Conservation (phyloP, 148 eudicot genomes). For the Spergularia bocconei region DNA sequence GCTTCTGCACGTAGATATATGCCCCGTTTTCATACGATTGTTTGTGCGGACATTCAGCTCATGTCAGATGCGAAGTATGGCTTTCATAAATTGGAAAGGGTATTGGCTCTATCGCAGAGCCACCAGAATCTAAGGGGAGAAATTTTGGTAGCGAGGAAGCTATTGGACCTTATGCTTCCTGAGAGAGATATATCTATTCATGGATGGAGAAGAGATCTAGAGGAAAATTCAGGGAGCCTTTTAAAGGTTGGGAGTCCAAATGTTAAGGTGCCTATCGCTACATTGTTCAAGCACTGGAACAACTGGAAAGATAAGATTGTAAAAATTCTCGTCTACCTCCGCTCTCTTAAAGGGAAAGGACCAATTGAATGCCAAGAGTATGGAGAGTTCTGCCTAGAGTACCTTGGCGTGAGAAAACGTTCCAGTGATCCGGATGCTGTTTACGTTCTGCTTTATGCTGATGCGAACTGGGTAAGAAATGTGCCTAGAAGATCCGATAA, state of each 20-base stretch:
- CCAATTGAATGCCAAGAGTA: background rate
- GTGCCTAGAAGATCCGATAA: constrained; percentile 4
- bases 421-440: background rate
- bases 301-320: constrained; percentile 13
- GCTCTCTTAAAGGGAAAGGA: constrained; percentile 1
- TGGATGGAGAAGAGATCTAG: background rate
- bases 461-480: constrained; percentile 24
- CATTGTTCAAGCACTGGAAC: constrained; percentile 20
- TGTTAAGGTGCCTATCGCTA: background rate
- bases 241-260: background rate
- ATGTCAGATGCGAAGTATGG: background rate
- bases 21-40: constrained; percentile 17
- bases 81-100: constrained; percentile 25
- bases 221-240: background rate
- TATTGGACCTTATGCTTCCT: constrained; percentile 17
- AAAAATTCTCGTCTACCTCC: constrained; percentile 6
- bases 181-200: constrained; percentile 5
- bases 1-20: constrained; percentile 22
- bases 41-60: constrained; percentile 24
- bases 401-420: constrained; percentile 26
- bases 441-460: constrained; percentile 19
- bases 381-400: constrained; percentile 21
- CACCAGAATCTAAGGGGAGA: constrained; percentile 34
- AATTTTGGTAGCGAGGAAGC: constrained; percentile 39
- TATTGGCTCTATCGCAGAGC: constrained; percentile 15